Percentiles rank a stretch among this genome's conserved stretches.
Conservation (phyloP, 371 early-diverging fungal genomes). For the Globomyces sp. region DNA sequence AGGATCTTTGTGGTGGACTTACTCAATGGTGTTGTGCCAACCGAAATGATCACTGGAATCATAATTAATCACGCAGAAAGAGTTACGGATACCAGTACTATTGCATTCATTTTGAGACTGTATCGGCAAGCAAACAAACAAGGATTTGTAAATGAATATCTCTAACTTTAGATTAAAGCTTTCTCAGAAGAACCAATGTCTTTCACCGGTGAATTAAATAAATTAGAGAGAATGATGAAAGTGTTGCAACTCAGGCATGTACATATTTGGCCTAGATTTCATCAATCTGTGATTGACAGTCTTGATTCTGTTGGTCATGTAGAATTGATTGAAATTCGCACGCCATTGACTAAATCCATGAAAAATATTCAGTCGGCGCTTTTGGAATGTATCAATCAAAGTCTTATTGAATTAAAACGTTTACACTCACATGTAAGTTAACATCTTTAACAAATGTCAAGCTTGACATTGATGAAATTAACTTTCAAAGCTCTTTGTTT, state of each 20-base stretch:
- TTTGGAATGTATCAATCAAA: conserved; percentile 81
- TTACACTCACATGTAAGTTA: conserved; percentile 57
- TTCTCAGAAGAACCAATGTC: conserved; percentile 89
- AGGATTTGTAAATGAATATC: neutral
- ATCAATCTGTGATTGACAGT: conserved; percentile 62
- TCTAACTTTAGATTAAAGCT: conserved; percentile 87
- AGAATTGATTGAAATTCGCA: conserved; percentile 76
- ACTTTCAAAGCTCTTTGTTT: conserved; percentile 81
- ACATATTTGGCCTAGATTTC: conserved; percentile 89
- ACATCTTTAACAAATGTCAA: too few species aligned
- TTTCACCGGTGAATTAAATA: conserved; percentile 61
- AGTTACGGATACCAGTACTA: conserved; percentile 75
- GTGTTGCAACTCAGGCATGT: conserved; percentile 75
- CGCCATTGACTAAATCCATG: conserved; percentile 80
- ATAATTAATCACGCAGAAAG: conserved; percentile 82
- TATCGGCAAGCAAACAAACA: conserved; percentile 75
- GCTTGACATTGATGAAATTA: conserved; percentile 71
- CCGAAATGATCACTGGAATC: conserved; percentile 77
- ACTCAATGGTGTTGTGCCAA: conserved; percentile 75
- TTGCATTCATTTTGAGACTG: conserved; percentile 83
- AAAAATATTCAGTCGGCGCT: conserved; percentile 78
- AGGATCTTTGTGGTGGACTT: conserved; percentile 93
- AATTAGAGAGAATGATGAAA: conserved; percentile 82
- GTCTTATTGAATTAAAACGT: conserved; percentile 73
- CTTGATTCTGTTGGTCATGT: conserved; percentile 47